These are phyloP conservation scores for Talaromyces borbonicus DNA, from an alignment of 495 filamentous ascomycete genomes.

Conservation along the genomic window DNA sequence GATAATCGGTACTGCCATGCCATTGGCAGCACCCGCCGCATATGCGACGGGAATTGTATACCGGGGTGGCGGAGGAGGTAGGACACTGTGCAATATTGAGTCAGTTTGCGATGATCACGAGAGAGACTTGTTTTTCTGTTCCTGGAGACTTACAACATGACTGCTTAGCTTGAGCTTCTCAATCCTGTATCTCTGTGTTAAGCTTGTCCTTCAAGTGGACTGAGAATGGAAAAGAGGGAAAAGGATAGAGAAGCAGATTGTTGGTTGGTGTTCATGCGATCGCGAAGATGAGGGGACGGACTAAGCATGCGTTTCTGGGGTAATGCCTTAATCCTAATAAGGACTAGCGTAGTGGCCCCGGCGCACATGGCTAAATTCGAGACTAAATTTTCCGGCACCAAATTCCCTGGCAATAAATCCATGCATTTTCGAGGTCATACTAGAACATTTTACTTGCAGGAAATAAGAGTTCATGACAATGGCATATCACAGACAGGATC, in stretches of 20 bases:
- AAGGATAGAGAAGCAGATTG: background rate
- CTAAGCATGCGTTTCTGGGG: background rate
- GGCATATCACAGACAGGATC: too few relatives aligned
- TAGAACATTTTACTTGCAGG: too few relatives aligned
- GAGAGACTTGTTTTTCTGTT: background rate
- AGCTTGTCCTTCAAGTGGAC: too few relatives aligned
- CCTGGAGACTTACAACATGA: slow-evolving; percentile 32
- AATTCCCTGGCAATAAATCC: too few relatives aligned
- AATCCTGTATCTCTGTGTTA: background rate
- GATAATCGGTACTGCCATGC: slow-evolving; percentile 58
- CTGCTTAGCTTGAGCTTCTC: too few relatives aligned
- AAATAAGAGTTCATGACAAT: too few relatives aligned
- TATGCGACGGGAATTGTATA: slow-evolving; percentile 61
- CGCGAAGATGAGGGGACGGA: background rate
- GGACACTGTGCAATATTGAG: too few relatives aligned
- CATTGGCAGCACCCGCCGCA: slow-evolving; percentile 52
- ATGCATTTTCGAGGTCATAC: too few relatives aligned
- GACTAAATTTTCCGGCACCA: background rate
- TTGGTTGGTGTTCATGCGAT: background rate
- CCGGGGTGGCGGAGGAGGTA: slow-evolving; percentile 77
- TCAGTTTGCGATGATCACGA: background rate
- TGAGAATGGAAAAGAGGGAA: background rate
- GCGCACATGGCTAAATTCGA: background rate
- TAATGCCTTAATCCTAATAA: background rate
- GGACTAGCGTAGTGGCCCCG: background rate